Conservation (phyloP, 2,329 filamentous ascomycete species). For the Penicillium sp. region DNA sequence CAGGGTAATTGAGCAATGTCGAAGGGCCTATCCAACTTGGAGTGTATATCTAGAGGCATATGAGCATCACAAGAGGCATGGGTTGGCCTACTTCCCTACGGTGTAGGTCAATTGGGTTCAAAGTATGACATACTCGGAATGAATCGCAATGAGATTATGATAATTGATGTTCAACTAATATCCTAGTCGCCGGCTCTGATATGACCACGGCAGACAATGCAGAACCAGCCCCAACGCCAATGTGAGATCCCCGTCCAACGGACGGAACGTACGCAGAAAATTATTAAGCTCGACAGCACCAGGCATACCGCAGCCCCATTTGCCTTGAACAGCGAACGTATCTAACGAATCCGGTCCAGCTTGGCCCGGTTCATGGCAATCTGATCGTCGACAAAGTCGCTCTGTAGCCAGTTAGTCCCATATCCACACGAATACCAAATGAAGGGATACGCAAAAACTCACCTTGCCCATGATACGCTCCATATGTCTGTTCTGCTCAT, state of each 20-base stretch:
- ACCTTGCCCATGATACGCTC: constrained; percentile 77
- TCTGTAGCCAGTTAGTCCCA: constrained; percentile 51
- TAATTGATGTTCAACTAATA: constrained; percentile 3
- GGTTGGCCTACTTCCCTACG: neutral
- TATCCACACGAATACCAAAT: neutral
- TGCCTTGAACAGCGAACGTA: neutral
- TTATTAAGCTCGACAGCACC: constrained; percentile 29
- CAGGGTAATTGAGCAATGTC: neutral
- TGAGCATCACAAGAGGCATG: neutral
- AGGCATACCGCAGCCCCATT: constrained; percentile 27
- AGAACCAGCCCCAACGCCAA: constrained; percentile 8
- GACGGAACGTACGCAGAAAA: constrained; percentile 8
- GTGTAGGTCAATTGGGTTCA: neutral
- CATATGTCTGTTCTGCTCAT: constrained; percentile 74
- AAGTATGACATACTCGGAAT: neutral
- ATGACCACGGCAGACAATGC: constrained; percentile 6
- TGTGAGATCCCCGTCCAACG: neutral
- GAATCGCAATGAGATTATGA: constrained; percentile 5
- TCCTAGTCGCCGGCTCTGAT: constrained; percentile 5
- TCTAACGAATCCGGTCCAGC: constrained; percentile 56
- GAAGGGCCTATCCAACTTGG: neutral
- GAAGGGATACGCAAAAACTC: constrained; percentile 26
- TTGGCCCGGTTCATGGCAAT: constrained; percentile 75
- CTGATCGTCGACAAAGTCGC: constrained; percentile 77
- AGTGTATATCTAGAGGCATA: neutral